Conservation (phyloP, 257 asterid genomes). For the Capsicum chinense region DNA sequence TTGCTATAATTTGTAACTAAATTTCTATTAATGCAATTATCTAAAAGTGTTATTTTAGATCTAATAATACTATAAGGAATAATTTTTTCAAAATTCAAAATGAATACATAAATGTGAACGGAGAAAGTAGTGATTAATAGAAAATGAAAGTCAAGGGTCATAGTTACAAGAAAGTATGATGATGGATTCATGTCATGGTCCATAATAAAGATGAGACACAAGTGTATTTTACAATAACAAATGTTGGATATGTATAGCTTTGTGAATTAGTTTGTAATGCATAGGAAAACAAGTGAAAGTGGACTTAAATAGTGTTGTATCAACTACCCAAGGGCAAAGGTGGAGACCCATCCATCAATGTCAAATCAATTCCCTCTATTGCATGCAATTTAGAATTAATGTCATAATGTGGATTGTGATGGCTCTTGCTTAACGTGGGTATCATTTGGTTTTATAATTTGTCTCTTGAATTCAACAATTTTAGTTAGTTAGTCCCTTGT, state of each 20-base stretch:
- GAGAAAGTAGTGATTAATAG: background rate
- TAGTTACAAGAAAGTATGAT: background rate
- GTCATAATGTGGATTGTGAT: background rate
- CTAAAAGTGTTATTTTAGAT: too few species aligned
- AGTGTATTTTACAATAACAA: background rate
- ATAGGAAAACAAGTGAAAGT: background rate
- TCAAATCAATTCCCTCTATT: background rate
- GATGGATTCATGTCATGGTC: background rate
- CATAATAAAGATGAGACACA: background rate
- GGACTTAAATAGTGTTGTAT: background rate
- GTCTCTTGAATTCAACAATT: background rate
- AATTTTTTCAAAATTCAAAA: too few species aligned
- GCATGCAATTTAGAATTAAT: background rate
- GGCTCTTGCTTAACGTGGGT: background rate
- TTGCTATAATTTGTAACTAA: too few species aligned
- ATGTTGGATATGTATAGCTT: background rate
- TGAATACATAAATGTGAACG: too few species aligned
- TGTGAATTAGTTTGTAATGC: background rate
- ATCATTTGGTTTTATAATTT: background rate
- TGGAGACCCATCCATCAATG: background rate
- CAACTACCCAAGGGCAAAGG: background rate
- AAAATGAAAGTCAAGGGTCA: background rate
- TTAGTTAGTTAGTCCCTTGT: background rate
- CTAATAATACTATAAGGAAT: too few species aligned
- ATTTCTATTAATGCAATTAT: too few species aligned